Percentiles rank a stretch among this genome's conserved stretches.
Evolutionary conservation across 2,329 filamentous ascomycete species (phyloP).

Genomic region (Paradendryphiella salina): DNA sequence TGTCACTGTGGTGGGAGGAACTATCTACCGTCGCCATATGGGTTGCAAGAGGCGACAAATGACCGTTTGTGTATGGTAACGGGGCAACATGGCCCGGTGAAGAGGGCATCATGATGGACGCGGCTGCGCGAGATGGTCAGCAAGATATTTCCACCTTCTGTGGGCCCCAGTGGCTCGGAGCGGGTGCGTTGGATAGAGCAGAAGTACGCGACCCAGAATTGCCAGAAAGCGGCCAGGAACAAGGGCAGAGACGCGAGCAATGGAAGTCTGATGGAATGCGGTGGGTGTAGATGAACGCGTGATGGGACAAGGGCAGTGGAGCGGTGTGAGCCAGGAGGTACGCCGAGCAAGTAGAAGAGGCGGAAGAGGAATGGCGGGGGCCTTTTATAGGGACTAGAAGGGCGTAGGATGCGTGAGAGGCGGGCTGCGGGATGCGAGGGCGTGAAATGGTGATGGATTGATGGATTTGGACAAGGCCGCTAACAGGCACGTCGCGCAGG

Average conservation of each 20-base stretch:
- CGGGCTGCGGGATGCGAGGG: conserved; percentile 36
- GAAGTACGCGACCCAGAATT: conserved; percentile 51
- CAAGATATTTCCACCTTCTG: conserved; percentile 41
- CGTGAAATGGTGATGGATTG: conserved; percentile 40
- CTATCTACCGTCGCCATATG: conserved; percentile 51
- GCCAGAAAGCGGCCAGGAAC: conserved; percentile 39
- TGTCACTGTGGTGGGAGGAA: conserved; percentile 65
- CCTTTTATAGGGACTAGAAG: conserved; percentile 17
- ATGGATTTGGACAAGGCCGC: conserved; percentile 40
- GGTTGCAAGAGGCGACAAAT: conserved; percentile 60
- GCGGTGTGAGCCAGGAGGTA: conserved; percentile 27
- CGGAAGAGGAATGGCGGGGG: conserved; percentile 19
- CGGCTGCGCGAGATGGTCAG: conserved; percentile 56
- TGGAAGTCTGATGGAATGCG: conserved; percentile 48
- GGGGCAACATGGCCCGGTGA: conserved; percentile 65
- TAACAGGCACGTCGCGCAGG: conserved; percentile 22
- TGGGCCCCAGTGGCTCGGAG: conserved; percentile 40
- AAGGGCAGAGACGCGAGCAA: conserved; percentile 32
- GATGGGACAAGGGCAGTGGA: conserved; percentile 33
- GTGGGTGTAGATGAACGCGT: conserved; percentile 40
- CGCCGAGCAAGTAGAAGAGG: conserved; percentile 18
- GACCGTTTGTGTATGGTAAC: conserved; percentile 69
- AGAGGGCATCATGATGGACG: conserved; percentile 65
- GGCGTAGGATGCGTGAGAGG: conserved; percentile 19
- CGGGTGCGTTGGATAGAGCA: conserved; percentile 42